phyloP scores from a whole-genome alignment of 345 rosid species.

The Eucalyptus marginata region DNA sequence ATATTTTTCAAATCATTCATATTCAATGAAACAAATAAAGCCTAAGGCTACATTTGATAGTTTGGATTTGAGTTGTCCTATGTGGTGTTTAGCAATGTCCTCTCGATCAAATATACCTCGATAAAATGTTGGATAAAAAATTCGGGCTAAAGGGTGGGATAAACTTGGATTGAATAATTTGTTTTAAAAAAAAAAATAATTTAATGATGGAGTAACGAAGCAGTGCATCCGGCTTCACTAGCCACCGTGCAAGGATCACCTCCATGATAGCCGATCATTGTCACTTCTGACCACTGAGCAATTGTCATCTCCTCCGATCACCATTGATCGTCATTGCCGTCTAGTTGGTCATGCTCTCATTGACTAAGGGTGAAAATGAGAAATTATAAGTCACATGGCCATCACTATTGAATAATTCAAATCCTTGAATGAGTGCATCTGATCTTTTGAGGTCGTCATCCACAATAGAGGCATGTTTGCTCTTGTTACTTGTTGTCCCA shows the following conservation, averaged over 20 bases:
- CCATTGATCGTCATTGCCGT: accelerated
- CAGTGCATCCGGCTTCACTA: accelerated
- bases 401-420: neutral
- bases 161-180: neutral
- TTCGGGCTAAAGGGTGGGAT: accelerated
- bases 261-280: neutral
- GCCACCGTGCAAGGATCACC: neutral
- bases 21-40: too few species aligned
- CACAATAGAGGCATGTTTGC: neutral
- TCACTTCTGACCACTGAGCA: accelerated
- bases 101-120: accelerated
- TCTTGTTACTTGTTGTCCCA: neutral
- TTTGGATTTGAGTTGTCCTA: neutral
- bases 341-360: accelerated
- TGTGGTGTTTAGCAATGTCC: neutral
- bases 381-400: neutral
- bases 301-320: neutral
- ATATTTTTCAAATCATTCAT: accelerated
- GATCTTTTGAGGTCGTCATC: neutral
- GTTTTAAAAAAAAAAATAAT: accelerated
- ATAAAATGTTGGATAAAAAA: neutral
- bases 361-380: neutral
- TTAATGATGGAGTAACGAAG: neutral
- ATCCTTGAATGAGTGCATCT: neutral
- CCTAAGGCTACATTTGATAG: neutral